Percentiles rank a stretch among this genome's conserved stretches.
Conservation (phyloP, 495 filamentous ascomycete species). For the Neurospora africana region DNA sequence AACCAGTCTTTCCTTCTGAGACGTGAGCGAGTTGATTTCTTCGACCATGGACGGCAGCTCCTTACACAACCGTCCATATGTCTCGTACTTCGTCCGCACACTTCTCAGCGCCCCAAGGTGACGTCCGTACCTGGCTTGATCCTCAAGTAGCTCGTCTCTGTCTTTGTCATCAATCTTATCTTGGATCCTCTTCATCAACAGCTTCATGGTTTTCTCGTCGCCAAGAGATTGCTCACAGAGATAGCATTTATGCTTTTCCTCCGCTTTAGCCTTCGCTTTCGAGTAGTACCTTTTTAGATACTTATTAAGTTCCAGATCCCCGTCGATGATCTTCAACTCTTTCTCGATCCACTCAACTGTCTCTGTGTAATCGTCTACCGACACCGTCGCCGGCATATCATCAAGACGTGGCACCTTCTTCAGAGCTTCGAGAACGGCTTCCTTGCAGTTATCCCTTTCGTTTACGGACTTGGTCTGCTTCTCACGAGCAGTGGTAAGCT, state of each 20-base stretch:
- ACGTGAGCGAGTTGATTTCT: constrained; percentile 45
- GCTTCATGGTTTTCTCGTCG: constrained; percentile 1
- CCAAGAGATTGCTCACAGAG: constrained; percentile 59
- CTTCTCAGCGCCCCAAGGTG: constrained; percentile 46
- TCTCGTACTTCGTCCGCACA: constrained; percentile 59
- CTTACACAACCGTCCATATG: constrained; percentile 53
- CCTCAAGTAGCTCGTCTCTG: constrained; percentile 42
- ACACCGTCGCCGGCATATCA: neutral
- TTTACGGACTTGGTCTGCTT: constrained; percentile 51
- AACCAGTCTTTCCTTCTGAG: constrained; percentile 49
- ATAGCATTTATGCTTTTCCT: constrained; percentile 54
- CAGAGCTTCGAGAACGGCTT: constrained; percentile 32
- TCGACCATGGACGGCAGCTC: constrained; percentile 62
- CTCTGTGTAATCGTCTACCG: constrained; percentile 29
- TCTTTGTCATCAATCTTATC: constrained; percentile 27
- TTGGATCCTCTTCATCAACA: too few relatives aligned
- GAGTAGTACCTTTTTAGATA: constrained; percentile 54
- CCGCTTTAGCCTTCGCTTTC: constrained; percentile 46
- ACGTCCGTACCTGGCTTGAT: constrained; percentile 41
- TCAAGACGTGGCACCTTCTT: constrained; percentile 23
- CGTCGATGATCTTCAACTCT: constrained; percentile 48
- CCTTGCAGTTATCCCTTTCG: constrained; percentile 50
- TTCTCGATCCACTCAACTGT: constrained; percentile 42
- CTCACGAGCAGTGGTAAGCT: constrained; percentile 52
- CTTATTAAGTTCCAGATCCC: constrained; percentile 46